Conservation (phyloP, 2,329 filamentous ascomycete genomes). For the Esteya vermicola region DNA sequence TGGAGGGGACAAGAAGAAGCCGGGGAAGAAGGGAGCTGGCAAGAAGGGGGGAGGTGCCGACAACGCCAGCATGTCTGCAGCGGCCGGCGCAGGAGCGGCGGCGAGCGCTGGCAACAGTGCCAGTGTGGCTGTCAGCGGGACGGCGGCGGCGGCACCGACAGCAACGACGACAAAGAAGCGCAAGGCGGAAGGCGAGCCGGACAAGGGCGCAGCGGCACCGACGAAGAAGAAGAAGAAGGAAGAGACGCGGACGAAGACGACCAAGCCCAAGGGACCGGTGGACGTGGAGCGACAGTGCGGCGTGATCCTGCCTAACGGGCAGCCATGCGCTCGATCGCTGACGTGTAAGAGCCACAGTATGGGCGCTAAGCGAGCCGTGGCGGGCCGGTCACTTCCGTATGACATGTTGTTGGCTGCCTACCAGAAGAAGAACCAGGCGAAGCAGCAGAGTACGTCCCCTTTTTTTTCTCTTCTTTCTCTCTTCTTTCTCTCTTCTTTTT, state of each 20-base stretch:
- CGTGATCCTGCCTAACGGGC: slow-evolving; percentile 71
- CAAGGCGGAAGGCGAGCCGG: slow-evolving; percentile 61
- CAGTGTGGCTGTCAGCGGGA: slow-evolving; percentile 22
- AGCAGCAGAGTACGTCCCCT: slow-evolving; percentile 53
- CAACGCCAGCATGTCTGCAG: no score
- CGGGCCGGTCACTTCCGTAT: slow-evolving; percentile 75
- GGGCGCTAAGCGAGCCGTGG: slow-evolving; percentile 82
- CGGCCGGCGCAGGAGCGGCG: background rate
- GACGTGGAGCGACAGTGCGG: slow-evolving; percentile 92
- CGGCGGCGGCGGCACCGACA: slow-evolving; percentile 45
- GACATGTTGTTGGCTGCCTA: slow-evolving; percentile 82
- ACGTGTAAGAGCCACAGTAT: slow-evolving; percentile 95
- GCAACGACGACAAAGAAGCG: slow-evolving; percentile 57
- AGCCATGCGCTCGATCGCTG: slow-evolving; percentile 72
- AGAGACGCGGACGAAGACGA: slow-evolving; percentile 67
- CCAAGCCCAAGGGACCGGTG: slow-evolving; percentile 82
- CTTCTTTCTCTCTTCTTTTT: background rate
- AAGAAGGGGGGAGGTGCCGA: no score
- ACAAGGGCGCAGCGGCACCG: slow-evolving; percentile 67
- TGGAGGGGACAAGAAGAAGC: slow-evolving; percentile 23
- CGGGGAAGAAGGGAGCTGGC: slow-evolving; percentile 18
- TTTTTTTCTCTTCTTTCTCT: background rate
- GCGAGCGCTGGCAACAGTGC: slow-evolving; percentile 15
- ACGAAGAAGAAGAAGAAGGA: slow-evolving; percentile 96
- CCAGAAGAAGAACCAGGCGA: slow-evolving; percentile 96